Base-by-base conservation (phyloP, 352 stramenopile species). In the Globisporangium cylindrosporum region DNA sequence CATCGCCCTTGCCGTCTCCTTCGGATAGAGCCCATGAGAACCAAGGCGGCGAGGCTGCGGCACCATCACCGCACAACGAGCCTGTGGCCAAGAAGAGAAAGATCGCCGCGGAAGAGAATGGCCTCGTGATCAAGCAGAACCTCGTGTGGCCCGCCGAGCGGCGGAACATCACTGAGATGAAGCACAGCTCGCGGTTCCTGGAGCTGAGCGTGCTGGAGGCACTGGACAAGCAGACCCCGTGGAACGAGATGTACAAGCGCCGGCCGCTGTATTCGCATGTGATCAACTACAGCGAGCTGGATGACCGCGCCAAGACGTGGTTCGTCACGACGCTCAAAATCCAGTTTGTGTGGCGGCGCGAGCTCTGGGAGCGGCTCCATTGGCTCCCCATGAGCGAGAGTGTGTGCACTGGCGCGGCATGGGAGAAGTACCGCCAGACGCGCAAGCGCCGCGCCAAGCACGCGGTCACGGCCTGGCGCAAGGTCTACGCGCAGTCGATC, bases 331-430 rank as follows among this genome's bases (percentile, higher is more conserved):
- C 68, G 54, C 67, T 83, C n/a, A 74, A 74, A n/a, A 62, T 77
- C 60, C 76, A 83, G 65, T 83, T 81, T 62, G 67, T 77, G 36
- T 76, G 73, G 67, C 76, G 76, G 10, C 73, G 76, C 34, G 76
- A 83, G 69, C 75, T 83, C 56, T 83, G 76, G 76, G 76, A 83
- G 41, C 76, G 76, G 5, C 72, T 83, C 8, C 76, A 83, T 63
- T 83, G 76, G 76, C 53, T 83, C 38, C 73, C 76, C 5, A 80
- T 83, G 73, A 83, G 76, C 48, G 76, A 83, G 55, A 74, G 66
- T 18, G 74, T 83, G 38, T 81, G 73, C 67, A 72, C 62, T 2
- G 74, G 76, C 24, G 53, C 68, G 4, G 54, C 62, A 5, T 83
- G 76, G 76, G 68, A 78, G 24, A 76, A 78, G 67, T 81, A 80